Percentiles rank a stretch among this genome's conserved stretches.
These are phyloP conservation scores for Microcyclospora tardicrescens DNA, from an alignment of 2,329 filamentous ascomycete species.

Conservation along the genomic window DNA sequence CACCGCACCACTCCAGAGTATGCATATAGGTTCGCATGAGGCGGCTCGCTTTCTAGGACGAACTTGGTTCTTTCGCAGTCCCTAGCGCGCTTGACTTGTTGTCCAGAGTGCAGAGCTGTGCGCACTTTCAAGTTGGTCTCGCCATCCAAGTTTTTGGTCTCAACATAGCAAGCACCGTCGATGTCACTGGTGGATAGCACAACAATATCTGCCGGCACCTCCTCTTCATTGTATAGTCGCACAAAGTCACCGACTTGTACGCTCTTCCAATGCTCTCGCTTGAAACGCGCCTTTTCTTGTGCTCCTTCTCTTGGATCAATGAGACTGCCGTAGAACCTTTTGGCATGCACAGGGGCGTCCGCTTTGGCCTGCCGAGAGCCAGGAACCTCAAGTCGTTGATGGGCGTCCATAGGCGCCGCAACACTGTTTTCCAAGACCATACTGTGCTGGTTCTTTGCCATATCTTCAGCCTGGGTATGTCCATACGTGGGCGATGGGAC, in stretches of 20 bases:
- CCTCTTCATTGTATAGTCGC: constrained; percentile 90
- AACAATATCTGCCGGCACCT: constrained; percentile 85
- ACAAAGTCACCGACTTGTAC: constrained; percentile 93
- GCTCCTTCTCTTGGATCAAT: constrained; percentile 57
- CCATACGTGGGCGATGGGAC: constrained; percentile 67
- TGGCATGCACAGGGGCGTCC: constrained; percentile 20
- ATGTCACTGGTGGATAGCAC: constrained; percentile 86
- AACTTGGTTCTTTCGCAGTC: constrained; percentile 90
- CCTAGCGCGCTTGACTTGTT: constrained; percentile 69
- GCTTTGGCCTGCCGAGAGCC: constrained; percentile 5
- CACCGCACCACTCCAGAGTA: constrained; percentile 86
- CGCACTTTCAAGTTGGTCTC: constrained; percentile 96
- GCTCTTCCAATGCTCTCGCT: constrained; percentile 89
- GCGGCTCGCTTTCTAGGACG: constrained; percentile 73
- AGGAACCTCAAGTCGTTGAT: constrained; percentile 19
- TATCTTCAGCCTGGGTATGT: constrained; percentile 22
- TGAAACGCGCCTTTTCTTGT: constrained; percentile 67
- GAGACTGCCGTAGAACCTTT: constrained; percentile 51
- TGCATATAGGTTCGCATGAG: constrained; percentile 87
- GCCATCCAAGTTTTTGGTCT: constrained; percentile 95
- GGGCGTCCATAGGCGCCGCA: constrained; percentile 7
- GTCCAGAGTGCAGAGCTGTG: constrained; percentile 75
- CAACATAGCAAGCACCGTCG: constrained; percentile 91
- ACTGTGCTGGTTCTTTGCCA: not conserved
- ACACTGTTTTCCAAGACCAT: constrained; percentile 9